A percentile compares a stretch with the other conserved stretches of the same genome.
These are phyloP conservation scores for Fonsecaea pedrosoi DNA, from an alignment of 2,329 filamentous ascomycete genomes.

Conservation along the genomic window DNA sequence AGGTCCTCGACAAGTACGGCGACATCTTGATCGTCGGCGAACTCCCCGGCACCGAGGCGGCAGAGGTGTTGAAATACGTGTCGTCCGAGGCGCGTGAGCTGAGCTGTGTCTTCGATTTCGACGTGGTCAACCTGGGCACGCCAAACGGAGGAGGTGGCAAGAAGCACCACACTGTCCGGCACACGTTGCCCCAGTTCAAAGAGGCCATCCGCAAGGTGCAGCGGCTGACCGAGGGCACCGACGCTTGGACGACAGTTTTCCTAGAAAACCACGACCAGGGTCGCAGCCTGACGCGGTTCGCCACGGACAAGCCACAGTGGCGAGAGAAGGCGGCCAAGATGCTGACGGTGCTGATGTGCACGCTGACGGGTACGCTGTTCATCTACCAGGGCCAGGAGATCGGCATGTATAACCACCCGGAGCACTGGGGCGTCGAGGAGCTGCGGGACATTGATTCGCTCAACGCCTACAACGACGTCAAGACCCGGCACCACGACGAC, in stretches of 20 bases:
- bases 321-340: constrained; percentile 64
- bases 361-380: constrained; percentile 62
- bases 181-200: constrained; percentile 59
- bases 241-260: constrained; percentile 70
- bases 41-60: constrained; percentile 57
- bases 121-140: constrained; percentile 51
- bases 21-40: constrained; percentile 68
- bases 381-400: constrained; percentile 66
- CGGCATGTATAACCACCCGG: constrained; percentile 61
- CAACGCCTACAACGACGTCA: constrained; percentile 52
- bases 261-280: constrained; percentile 72
- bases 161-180: constrained; percentile 32
- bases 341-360: constrained; percentile 62
- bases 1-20: constrained; percentile 62
- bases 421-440: constrained; percentile 55
- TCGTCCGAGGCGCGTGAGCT: constrained; percentile 58
- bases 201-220: constrained; percentile 64
- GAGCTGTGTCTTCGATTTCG: constrained; percentile 77
- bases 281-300: constrained; percentile 63
- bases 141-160: constrained; percentile 31
- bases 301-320: constrained; percentile 58
- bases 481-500: constrained; percentile 44
- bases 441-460: constrained; percentile 42
- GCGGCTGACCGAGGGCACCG: constrained; percentile 57
- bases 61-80: constrained; percentile 62